phyloP scores from a whole-genome alignment of 257 asterid genomes.

The Nicotiana otophora region DNA sequence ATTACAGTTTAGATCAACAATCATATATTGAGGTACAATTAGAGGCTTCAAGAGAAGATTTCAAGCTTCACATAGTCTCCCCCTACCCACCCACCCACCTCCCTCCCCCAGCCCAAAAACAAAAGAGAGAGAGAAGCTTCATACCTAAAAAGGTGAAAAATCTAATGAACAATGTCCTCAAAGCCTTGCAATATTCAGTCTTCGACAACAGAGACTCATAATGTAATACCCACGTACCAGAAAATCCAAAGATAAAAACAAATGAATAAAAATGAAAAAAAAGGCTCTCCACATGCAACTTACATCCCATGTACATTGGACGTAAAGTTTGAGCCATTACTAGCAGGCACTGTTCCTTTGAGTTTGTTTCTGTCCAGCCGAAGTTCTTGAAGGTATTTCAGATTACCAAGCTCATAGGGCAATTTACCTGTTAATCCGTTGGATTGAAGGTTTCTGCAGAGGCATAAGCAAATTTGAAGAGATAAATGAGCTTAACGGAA shows the following conservation, averaged over 20 bases:
- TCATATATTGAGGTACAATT: neutral
- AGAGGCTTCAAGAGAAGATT: neutral
- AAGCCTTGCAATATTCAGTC: neutral
- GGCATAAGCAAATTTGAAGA: neutral
- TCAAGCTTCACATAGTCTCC: neutral
- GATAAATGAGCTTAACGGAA: neutral
- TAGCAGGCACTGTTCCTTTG: slow-evolving; percentile 57
- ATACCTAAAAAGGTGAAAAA: neutral
- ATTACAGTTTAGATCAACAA: neutral
- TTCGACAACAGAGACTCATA: neutral
- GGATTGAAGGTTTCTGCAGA: slow-evolving; percentile 71
- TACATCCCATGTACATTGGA: slow-evolving; percentile 47
- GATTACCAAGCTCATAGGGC: slow-evolving; percentile 70
- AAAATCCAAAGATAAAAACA: neutral
- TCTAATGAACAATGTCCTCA: neutral
- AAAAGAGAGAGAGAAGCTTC: neutral
- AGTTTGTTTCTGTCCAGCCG: slow-evolving; percentile 83
- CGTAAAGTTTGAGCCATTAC: slow-evolving; percentile 43
- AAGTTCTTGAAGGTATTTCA: slow-evolving; percentile 69
- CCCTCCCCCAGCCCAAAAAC: neutral
- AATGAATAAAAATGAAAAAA: slow-evolving; percentile 20
- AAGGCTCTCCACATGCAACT: slow-evolving; percentile 21
- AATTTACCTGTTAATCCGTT: slow-evolving; percentile 82
- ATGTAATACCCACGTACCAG: neutral
- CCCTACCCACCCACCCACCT: neutral